phyloP scores from a whole-genome alignment of 768 basidiomycete species.

The Suillus occidentalis region DNA sequence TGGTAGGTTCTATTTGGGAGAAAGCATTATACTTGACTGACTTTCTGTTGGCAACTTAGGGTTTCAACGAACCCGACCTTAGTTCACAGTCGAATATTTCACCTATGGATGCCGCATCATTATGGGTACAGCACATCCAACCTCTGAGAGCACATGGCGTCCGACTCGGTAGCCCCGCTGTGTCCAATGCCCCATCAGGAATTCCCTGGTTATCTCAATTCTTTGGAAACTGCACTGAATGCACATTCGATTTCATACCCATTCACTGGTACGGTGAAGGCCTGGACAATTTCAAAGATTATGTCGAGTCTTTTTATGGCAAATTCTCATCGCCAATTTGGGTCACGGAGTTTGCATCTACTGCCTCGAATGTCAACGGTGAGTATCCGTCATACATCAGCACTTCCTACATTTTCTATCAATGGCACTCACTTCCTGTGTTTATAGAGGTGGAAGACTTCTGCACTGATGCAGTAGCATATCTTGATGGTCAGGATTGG shows the following conservation, averaged over 20 bases:
- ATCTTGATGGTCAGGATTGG: slow-evolving; percentile 14
- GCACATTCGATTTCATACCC: slow-evolving; percentile 50
- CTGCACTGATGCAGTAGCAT: slow-evolving; percentile 3
- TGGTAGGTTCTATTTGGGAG: slow-evolving; percentile 5
- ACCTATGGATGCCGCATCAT: slow-evolving; percentile 40
- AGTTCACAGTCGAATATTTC: slow-evolving; percentile 45
- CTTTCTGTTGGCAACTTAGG: slow-evolving; percentile 16
- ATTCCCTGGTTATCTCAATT: slow-evolving; percentile 35
- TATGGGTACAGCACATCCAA: slow-evolving; percentile 39
- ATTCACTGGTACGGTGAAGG: slow-evolving; percentile 46
- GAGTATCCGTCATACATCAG: neutral
- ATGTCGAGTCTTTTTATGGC: slow-evolving; percentile 34
- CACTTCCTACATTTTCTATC: neutral
- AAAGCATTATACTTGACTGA: neutral
- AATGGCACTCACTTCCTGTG: neutral
- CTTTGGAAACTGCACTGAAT: slow-evolving; percentile 37
- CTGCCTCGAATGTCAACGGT: slow-evolving; percentile 13
- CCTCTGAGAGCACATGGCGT: slow-evolving; percentile 33
- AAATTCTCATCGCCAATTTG: slow-evolving; percentile 36
- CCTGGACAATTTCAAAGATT: slow-evolving; percentile 34
- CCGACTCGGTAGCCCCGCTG: slow-evolving; percentile 37
- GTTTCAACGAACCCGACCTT: slow-evolving; percentile 40
- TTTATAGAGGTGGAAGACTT: slow-evolving; percentile 16
- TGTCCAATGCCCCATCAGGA: slow-evolving; percentile 34
- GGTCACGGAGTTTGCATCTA: slow-evolving; percentile 37